Conservation (phyloP, 768 basidiomycete species). For the Pisolithus orientalis region DNA sequence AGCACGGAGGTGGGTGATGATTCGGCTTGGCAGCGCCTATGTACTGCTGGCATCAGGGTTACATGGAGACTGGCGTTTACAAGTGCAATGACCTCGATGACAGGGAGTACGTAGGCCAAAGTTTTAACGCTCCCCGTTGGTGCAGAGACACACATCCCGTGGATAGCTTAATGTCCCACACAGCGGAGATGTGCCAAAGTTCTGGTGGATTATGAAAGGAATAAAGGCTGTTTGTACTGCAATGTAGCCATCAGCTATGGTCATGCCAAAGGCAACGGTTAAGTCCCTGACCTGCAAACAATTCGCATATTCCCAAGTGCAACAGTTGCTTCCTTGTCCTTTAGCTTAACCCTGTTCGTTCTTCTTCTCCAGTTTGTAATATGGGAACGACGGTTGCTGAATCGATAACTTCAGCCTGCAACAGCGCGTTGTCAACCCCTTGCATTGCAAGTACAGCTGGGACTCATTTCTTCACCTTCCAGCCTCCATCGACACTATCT, state of each 20-base stretch:
- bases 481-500: too few relatives aligned
- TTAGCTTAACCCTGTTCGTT: slow-evolving; percentile 47
- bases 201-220: slow-evolving; percentile 64
- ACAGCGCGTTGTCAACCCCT: slow-evolving; percentile 68
- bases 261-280: not conserved
- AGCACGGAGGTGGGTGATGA: slow-evolving; percentile 82
- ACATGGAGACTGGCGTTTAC: not conserved
- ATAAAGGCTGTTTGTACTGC: slow-evolving; percentile 86
- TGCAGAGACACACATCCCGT: slow-evolving; percentile 82
- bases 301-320: slow-evolving; percentile 75
- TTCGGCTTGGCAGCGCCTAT: slow-evolving; percentile 63
- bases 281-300: slow-evolving; percentile 73
- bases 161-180: slow-evolving; percentile 64
- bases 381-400: slow-evolving; percentile 45
- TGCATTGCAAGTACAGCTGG: slow-evolving; percentile 68
- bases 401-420: slow-evolving; percentile 64
- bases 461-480: too few relatives aligned
- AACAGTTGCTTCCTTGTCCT: slow-evolving; percentile 54
- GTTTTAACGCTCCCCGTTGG: slow-evolving; percentile 99
- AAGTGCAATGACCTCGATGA: slow-evolving; percentile 61
- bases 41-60: not conserved
- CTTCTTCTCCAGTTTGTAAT: slow-evolving; percentile 29
- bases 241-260: slow-evolving; percentile 12
- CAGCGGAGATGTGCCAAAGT: slow-evolving; percentile 37
- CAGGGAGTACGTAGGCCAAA: slow-evolving; percentile 90